These are phyloP conservation scores for Coemansia sp. DNA, from an alignment of 192 early-diverging fungal species.

Conservation along the genomic window DNA sequence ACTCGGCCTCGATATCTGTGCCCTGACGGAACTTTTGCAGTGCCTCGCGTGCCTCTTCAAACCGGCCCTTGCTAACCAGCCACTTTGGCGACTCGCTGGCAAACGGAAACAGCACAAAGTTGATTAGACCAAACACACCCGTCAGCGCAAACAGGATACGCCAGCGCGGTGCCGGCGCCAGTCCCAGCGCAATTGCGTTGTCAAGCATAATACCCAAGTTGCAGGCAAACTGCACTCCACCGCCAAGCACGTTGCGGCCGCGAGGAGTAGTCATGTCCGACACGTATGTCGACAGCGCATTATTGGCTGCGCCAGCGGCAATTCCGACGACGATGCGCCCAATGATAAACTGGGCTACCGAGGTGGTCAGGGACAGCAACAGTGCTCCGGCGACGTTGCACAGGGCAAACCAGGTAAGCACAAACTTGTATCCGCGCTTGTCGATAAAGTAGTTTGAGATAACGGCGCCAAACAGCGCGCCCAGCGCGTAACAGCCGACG, in stretches of 20 bases:
- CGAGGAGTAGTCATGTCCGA: slow-evolving; percentile 75
- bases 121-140: slow-evolving; percentile 60
- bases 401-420: slow-evolving; percentile 68
- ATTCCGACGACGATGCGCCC: slow-evolving; percentile 76
- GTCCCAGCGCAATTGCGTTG: slow-evolving; percentile 63
- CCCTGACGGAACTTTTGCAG: slow-evolving; percentile 59
- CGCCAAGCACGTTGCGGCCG: slow-evolving; percentile 69
- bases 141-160: slow-evolving; percentile 67
- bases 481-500: slow-evolving; percentile 61
- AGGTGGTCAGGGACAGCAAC: slow-evolving; percentile 62
- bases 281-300: slow-evolving; percentile 69
- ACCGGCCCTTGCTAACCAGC: slow-evolving; percentile 63
- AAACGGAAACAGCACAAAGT: slow-evolving; percentile 61
- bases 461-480: slow-evolving; percentile 68
- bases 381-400: slow-evolving; percentile 66
- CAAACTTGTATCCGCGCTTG: slow-evolving; percentile 63
- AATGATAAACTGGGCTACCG: slow-evolving; percentile 63
- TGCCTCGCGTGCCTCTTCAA: slow-evolving; percentile 58
- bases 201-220: slow-evolving; percentile 77
- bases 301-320: slow-evolving; percentile 66
- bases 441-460: slow-evolving; percentile 62
- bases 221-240: slow-evolving; percentile 73
- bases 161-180: slow-evolving; percentile 67
- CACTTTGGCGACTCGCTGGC: slow-evolving; percentile 80
- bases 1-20: slow-evolving; percentile 63